phyloP scores from a whole-genome alignment of 2,329 filamentous ascomycete genomes.

The Triangularia verruculosa region DNA sequence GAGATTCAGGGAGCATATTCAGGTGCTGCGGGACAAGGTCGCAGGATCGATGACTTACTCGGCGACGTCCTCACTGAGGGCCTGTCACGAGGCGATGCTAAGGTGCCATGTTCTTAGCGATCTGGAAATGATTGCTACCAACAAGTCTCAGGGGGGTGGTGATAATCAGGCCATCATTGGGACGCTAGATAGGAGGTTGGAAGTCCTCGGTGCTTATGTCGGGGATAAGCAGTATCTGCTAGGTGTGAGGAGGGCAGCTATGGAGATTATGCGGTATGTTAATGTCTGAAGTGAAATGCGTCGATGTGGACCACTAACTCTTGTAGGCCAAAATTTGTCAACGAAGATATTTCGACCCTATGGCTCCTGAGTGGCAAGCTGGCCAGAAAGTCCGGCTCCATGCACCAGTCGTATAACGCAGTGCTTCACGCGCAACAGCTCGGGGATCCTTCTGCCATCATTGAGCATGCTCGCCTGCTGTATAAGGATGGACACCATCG shows the following conservation, averaged over 20 bases:
- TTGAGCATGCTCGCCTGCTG: slow-evolving; percentile 88
- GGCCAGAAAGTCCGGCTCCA: slow-evolving; percentile 79
- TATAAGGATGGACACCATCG: slow-evolving; percentile 93
- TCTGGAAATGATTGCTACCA: slow-evolving; percentile 69
- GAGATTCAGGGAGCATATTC: slow-evolving; percentile 56
- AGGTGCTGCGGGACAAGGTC: slow-evolving; percentile 65
- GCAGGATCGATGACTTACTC: slow-evolving; percentile 72
- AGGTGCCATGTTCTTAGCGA: slow-evolving; percentile 87
- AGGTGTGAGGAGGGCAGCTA: slow-evolving; percentile 78
- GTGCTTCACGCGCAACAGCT: slow-evolving; percentile 84
- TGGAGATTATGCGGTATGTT: slow-evolving; percentile 70
- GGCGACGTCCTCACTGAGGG: slow-evolving; percentile 74
- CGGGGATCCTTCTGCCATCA: slow-evolving; percentile 81
- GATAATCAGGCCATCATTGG: slow-evolving; percentile 45
- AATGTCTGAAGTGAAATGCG: slow-evolving; percentile 11
- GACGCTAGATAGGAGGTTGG: slow-evolving; percentile 72
- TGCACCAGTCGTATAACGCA: slow-evolving; percentile 87
- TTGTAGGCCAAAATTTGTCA: slow-evolving; percentile 57
- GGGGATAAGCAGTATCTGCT: slow-evolving; percentile 93
- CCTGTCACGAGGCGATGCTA: slow-evolving; percentile 80
- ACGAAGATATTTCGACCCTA: slow-evolving; percentile 72
- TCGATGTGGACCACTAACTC: slow-evolving; percentile 31
- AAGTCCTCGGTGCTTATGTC: slow-evolving; percentile 82
- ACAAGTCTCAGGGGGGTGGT: slow-evolving; percentile 40
- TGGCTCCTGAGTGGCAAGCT: slow-evolving; percentile 86